Conservation (phyloP, 2,329 filamentous ascomycete genomes). For the Botrytis elliptica region DNA sequence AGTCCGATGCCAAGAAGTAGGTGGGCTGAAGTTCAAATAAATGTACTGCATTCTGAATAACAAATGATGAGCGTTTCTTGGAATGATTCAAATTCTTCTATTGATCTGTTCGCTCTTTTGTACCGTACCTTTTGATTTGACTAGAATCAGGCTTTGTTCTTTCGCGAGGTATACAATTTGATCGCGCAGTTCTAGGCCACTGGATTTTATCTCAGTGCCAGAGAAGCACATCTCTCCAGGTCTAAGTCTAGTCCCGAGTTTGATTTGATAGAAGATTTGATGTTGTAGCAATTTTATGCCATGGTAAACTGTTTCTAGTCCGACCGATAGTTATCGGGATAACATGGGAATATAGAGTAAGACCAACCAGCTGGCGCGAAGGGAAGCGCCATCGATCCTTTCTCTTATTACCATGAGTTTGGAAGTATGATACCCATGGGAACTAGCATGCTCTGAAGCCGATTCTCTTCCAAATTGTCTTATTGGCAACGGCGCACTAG, state of each 20-base stretch:
- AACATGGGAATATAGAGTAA: no score
- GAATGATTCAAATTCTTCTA: not conserved
- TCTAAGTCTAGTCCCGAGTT: not conserved
- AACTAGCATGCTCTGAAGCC: not conserved
- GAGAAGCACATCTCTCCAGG: not conserved
- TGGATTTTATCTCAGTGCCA: not conserved
- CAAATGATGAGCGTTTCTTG: not conserved
- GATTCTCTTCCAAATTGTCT: not conserved
- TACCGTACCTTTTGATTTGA: not conserved
- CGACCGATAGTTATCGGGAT: not conserved
- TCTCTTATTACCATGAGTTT: not conserved
- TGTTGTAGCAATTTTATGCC: not conserved
- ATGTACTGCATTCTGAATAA: not conserved
- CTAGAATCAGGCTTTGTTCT: not conserved
- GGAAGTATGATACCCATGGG: fast-evolving
- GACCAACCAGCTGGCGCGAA: not conserved
- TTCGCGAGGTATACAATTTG: not conserved
- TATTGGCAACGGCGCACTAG: no score
- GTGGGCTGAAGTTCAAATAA: no score
- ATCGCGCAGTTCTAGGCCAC: not conserved
- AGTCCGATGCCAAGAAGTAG: conserved; percentile 34
- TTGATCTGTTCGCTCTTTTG: not conserved
- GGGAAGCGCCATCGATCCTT: not conserved
- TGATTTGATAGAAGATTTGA: not conserved
- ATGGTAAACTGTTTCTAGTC: not conserved